Conservation (phyloP, 345 rosid genomes). For the Cardamine occulta region DNA sequence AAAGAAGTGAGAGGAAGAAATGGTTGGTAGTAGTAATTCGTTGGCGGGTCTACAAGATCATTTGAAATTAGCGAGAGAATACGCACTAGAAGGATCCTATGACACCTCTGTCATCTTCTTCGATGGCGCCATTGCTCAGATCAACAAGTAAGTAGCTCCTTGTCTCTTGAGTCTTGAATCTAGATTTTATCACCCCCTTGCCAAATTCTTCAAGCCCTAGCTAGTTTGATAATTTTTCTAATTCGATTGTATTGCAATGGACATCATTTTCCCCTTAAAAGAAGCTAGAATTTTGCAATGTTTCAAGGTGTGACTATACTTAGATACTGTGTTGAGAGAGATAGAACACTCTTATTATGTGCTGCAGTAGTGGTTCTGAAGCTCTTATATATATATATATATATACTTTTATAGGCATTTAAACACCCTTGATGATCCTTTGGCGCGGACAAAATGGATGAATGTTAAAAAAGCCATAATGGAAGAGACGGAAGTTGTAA, state of each 20-base stretch:
- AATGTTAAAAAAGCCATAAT: slow-evolving; percentile 82
- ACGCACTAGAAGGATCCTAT: slow-evolving; percentile 91
- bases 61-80: slow-evolving; percentile 93
- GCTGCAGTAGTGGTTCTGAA: slow-evolving; percentile 1
- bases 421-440: slow-evolving; percentile 76
- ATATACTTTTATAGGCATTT: slow-evolving; percentile 60
- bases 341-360: neutral
- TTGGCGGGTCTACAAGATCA: slow-evolving; percentile 93
- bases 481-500: slow-evolving; percentile 92
- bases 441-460: slow-evolving; percentile 92
- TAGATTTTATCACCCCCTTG: slow-evolving; percentile 63
- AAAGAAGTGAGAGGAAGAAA: slow-evolving; percentile 35
- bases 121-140: slow-evolving; percentile 99
- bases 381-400: neutral
- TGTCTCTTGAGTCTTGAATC: slow-evolving; percentile 10
- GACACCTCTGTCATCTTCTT: slow-evolving; percentile 97
- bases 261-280: neutral
- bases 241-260: neutral
- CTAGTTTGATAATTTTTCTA: neutral
- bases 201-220: slow-evolving; percentile 70
- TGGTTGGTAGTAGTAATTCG: slow-evolving; percentile 63
- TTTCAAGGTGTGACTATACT: neutral
- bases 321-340: slow-evolving; percentile 3
- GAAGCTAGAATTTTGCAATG: neutral
- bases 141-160: slow-evolving; percentile 68